A percentile compares a stretch with the other conserved stretches of the same genome.
phyloP scores from a whole-genome alignment of 768 basidiomycete genomes.

The Boletus patriciae region DNA sequence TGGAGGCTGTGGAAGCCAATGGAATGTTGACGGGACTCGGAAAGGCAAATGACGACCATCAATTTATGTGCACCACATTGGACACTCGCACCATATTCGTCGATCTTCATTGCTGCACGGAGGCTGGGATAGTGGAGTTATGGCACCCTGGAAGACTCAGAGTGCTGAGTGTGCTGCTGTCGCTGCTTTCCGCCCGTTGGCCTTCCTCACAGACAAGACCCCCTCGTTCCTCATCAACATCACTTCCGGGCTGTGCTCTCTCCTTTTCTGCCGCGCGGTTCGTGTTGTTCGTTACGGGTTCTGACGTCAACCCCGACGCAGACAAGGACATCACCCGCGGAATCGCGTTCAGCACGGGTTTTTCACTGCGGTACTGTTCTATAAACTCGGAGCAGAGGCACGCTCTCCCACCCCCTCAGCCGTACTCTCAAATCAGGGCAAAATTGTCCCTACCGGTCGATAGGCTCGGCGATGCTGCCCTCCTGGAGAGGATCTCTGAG shows the following conservation, averaged over 20 bases:
- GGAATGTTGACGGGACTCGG: constrained; percentile 50
- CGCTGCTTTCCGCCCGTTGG: constrained; percentile 32
- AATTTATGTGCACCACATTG: constrained; percentile 39
- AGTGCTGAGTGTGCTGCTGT: constrained; percentile 51
- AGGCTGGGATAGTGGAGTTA: constrained; percentile 62
- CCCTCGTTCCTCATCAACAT: constrained; percentile 30
- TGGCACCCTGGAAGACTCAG: constrained; percentile 63
- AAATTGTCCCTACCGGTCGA: constrained; percentile 57
- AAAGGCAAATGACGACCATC: constrained; percentile 47
- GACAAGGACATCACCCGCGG: constrained; percentile 67
- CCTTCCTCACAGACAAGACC: constrained; percentile 11
- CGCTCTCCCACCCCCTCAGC: constrained; percentile 20
- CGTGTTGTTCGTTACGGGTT: constrained; percentile 69
- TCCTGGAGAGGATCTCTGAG: constrained; percentile 39
- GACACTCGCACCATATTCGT: constrained; percentile 44
- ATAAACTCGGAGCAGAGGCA: constrained; percentile 29
- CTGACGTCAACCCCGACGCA: constrained; percentile 76
- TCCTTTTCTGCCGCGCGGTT: constrained; percentile 61
- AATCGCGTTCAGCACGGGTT: constrained; percentile 54
- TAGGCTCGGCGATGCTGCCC: constrained; percentile 44
- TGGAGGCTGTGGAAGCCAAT: constrained; percentile 55
- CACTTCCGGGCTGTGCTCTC: constrained; percentile 56
- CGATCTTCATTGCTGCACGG: constrained; percentile 50
- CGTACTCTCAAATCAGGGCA: constrained; percentile 47
- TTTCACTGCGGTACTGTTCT: constrained; percentile 57